These are phyloP conservation scores for Spatholobus suberectus DNA, from an alignment of 306 rosid genomes.

Conservation along the genomic window DNA sequence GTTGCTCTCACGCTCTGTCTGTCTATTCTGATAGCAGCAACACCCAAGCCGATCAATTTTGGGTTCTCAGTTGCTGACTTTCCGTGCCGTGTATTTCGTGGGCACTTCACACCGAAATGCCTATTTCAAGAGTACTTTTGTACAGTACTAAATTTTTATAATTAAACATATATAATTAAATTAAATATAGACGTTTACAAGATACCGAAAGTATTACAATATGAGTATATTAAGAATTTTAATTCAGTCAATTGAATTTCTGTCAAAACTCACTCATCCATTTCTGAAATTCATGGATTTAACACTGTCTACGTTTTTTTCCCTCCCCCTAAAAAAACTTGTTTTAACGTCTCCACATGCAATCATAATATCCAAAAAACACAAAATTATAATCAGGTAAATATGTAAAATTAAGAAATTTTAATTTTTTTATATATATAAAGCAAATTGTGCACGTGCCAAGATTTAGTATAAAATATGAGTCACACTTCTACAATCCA, in stretches of 20 bases:
- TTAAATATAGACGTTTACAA: not conserved
- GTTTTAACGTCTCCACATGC: not conserved
- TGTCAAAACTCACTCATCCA: not conserved
- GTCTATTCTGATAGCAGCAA: not conserved
- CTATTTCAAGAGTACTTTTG: not conserved
- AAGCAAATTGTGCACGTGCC: not conserved
- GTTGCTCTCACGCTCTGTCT: not conserved
- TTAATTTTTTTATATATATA: not conserved
- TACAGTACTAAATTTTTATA: not conserved
- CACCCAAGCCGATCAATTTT: not conserved
- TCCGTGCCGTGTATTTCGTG: not conserved
- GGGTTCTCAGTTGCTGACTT: not conserved
- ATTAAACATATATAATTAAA: no score
- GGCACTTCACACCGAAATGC: not conserved
- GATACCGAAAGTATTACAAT: not conserved
- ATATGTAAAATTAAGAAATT: not conserved
- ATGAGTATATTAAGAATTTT: not conserved
- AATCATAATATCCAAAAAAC: not conserved
- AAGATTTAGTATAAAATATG: constrained; percentile 21
- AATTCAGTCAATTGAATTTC: not conserved
- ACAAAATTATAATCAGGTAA: not conserved
- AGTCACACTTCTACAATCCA: constrained; percentile 13
- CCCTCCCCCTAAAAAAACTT: not conserved
- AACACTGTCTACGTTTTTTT: not conserved
- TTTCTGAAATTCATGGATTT: not conserved